Evolutionary conservation across 768 basidiomycete genomes (phyloP), one percentile per base, ranked within the genome.

Genomic region (Pluteus cervinus): DNA sequence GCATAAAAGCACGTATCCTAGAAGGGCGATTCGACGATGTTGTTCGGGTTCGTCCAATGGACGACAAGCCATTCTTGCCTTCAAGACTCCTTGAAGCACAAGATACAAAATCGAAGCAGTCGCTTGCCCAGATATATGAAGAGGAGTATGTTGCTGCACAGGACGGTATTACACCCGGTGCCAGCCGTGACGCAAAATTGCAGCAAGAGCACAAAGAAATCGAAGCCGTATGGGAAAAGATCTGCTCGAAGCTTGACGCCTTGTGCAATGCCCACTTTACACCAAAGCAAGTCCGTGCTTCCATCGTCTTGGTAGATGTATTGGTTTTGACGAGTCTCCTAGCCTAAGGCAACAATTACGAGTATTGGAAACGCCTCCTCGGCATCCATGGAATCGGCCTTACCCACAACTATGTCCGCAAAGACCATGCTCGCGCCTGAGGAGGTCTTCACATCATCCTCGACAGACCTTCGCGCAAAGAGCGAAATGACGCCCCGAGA

Each of bases 111-210:
- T 92, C 88, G 6, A 68, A 76, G 4, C 84, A 89, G 55, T 92
- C 88, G 0, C 74, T 99, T 31, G 93, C 92, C 10, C 86, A 98
- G 62, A 87, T 99, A 26, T 98, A 98, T 60, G 96, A 96, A 55
- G 81, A 86, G 31, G 93, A 93, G 41, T 99, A 85, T 57, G 69
- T 81, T 25, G 79, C 81, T 5, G 74, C 75, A 24, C 76, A 80
- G 45, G 62, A 68, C 0, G 79, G 75, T 10, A 75, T 68, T 4
- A 57, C 65, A 3, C 55, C 62, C 10, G 63, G 62, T 1, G 86
- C 91, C 47, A 87, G 93, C 48, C 71, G 90, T 5, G 93, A 98
- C 47, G 90, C 84, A 14, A 92, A 88, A 56, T 66, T 97, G 24
- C 66, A 73, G 53, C 85, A 86, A 53, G 89, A 96, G 56, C 94